Evolutionary conservation across 805 yeast genomes (phyloP).

Genomic region (Hanseniaspora meyeri): DNA sequence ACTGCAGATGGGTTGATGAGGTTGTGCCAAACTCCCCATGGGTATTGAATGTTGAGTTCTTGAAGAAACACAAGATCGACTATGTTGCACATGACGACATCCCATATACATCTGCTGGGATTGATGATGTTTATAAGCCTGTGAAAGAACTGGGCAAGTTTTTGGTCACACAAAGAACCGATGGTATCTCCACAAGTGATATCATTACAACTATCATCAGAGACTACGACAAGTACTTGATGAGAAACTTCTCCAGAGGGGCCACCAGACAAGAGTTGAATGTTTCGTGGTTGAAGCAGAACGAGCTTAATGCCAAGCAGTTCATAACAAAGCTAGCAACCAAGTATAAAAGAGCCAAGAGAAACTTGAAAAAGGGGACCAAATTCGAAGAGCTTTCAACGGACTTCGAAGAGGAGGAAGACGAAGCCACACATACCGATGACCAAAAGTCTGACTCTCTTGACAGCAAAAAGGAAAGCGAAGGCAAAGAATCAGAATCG

Average conservation of each 20-base stretch:
- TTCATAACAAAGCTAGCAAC: constrained; percentile 64
- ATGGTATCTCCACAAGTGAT: constrained; percentile 90
- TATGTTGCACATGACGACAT: constrained; percentile 96
- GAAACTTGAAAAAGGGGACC: constrained; percentile 12
- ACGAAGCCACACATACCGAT: constrained; percentile 19
- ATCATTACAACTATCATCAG: constrained; percentile 88
- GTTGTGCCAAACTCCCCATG: constrained; percentile 92
- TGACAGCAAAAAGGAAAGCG: constrained; percentile 17
- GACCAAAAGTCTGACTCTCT: constrained; percentile 21
- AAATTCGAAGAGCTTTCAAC: constrained; percentile 21
- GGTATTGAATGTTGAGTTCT: constrained; percentile 76
- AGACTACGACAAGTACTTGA: constrained; percentile 90
- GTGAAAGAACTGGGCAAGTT: constrained; percentile 85
- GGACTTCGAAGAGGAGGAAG: constrained; percentile 16
- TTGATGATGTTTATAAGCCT: constrained; percentile 86
- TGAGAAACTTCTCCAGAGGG: constrained; percentile 96
- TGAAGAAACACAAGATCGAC: constrained; percentile 70
- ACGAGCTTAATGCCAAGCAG: constrained; percentile 85
- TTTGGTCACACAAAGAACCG: constrained; percentile 88
- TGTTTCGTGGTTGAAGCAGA: constrained; percentile 94
- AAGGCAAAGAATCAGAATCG: neutral
- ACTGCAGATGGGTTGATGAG: constrained; percentile 96
- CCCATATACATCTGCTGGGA: constrained; percentile 82
- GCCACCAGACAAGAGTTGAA: constrained; percentile 93
- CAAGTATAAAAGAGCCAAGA: constrained; percentile 28